phyloP scores from a whole-genome alignment of 805 yeast species.

The Citeromyces matritensis region DNA sequence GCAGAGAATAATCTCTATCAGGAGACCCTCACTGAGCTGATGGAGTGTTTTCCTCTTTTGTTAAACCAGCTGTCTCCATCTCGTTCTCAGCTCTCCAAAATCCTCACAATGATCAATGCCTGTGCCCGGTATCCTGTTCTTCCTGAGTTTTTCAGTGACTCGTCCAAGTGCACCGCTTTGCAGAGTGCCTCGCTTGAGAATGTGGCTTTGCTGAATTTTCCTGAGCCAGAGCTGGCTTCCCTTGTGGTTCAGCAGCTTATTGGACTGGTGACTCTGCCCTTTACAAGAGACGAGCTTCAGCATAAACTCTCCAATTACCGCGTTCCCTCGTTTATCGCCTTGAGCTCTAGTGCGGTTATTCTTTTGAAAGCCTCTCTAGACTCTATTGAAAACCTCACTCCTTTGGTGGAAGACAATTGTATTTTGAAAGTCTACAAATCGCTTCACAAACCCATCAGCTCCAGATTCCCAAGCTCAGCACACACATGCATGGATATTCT shows the following conservation, averaged over 20 bases:
- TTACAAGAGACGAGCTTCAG: slow-evolving; percentile 36
- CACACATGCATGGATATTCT: no score
- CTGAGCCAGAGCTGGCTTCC: slow-evolving; percentile 22
- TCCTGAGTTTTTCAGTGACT: slow-evolving; percentile 41
- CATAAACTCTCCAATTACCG: slow-evolving; percentile 23
- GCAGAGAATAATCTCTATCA: slow-evolving; percentile 26
- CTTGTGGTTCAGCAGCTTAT: slow-evolving; percentile 38
- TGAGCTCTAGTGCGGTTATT: slow-evolving; percentile 31
- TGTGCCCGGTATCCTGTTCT: slow-evolving; percentile 64
- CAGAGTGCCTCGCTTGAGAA: slow-evolving; percentile 45
- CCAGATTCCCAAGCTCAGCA: no score
- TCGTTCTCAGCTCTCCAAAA: slow-evolving; percentile 23
- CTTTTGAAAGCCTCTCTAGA: slow-evolving; percentile 22
- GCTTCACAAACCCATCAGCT: slow-evolving; percentile 33
- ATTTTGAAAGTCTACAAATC: slow-evolving; percentile 29
- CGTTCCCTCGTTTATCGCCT: slow-evolving; percentile 44
- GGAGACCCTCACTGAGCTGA: slow-evolving; percentile 41
- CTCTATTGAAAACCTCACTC: slow-evolving; percentile 12
- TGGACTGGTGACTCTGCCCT: slow-evolving; percentile 24
- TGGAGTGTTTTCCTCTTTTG: slow-evolving; percentile 36
- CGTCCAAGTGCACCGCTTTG: slow-evolving; percentile 39
- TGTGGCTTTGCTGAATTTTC: slow-evolving; percentile 16
- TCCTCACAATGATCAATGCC: slow-evolving; percentile 45
- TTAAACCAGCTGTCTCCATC: slow-evolving; percentile 18
- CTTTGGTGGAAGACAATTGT: slow-evolving; percentile 26